A percentile compares a stretch with the other conserved stretches of the same genome.
phyloP scores from a whole-genome alignment of 768 basidiomycete species.

The Russula ochroleuca region DNA sequence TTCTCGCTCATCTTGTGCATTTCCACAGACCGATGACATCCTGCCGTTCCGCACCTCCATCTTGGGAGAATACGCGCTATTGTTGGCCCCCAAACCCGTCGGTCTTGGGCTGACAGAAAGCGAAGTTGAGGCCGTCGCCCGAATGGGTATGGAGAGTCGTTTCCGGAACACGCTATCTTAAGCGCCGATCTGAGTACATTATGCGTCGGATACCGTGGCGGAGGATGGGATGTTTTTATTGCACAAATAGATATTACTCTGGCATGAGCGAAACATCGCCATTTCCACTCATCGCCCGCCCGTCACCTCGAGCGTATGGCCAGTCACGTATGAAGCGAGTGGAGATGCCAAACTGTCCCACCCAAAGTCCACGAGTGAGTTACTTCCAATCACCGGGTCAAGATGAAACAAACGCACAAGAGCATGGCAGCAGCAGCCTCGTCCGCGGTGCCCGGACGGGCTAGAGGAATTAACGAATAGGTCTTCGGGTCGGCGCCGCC shows the following conservation, averaged over 20 bases:
- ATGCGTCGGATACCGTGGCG: constrained; percentile 12
- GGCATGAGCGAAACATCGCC: constrained; percentile 6
- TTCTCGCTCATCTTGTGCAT: constrained; percentile 13
- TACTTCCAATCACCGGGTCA: background rate
- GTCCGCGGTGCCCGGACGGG: constrained; percentile 61
- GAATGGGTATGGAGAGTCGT: constrained; percentile 52
- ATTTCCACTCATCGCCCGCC: constrained; percentile 46
- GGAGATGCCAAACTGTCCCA: constrained; percentile 63
- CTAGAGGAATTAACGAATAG: constrained; percentile 57
- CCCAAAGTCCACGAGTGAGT: constrained; percentile 20
- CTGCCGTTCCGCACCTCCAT: constrained; percentile 75
- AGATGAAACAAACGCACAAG: constrained; percentile 51
- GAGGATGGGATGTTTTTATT: constrained; percentile 17
- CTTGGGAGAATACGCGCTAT: constrained; percentile 71
- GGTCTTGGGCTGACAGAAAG: constrained; percentile 63
- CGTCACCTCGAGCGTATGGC: constrained; percentile 81
- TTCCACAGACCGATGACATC: constrained; percentile 71
- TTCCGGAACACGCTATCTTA: constrained; percentile 29
- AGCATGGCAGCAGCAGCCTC: constrained; percentile 73
- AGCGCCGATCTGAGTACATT: constrained; percentile 16
- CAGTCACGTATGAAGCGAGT: constrained; percentile 72
- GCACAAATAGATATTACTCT: constrained; percentile 12
- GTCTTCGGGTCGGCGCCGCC: constrained; percentile 38
- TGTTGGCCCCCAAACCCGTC: constrained; percentile 64
- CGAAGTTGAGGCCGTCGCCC: constrained; percentile 53